Evolutionary conservation across 805 yeast genomes (phyloP).

Genomic region (Ascoidea tarda): DNA sequence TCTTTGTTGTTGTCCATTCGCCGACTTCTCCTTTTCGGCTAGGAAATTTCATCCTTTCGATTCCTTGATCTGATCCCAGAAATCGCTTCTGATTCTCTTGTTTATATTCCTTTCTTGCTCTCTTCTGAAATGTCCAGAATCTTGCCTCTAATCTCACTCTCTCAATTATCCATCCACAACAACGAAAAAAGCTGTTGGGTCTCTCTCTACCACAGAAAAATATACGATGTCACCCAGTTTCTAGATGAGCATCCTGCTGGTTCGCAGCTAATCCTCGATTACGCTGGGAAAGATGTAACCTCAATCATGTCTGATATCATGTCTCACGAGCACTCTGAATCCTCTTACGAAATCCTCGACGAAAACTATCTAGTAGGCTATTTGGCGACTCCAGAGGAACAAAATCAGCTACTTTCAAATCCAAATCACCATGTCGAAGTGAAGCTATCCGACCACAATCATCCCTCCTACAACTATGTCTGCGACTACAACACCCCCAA

Average conservation of each 20-base stretch:
- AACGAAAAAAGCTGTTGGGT: slow-evolving; percentile 59
- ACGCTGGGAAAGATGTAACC: slow-evolving; percentile 38
- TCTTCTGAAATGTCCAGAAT: no score
- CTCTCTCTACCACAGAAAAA: slow-evolving; percentile 61
- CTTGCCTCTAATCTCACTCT: slow-evolving; percentile 47
- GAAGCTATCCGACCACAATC: slow-evolving; percentile 21
- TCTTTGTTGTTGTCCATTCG: no score
- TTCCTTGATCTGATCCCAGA: no score
- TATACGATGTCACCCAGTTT: slow-evolving; percentile 71
- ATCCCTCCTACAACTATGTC: slow-evolving; percentile 14
- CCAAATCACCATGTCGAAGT: slow-evolving; percentile 47
- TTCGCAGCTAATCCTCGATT: slow-evolving; percentile 37
- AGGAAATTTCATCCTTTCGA: no score
- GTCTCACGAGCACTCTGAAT: slow-evolving; percentile 69
- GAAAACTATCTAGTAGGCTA: slow-evolving; percentile 73
- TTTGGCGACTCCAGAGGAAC: slow-evolving; percentile 73
- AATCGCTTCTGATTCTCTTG: no score
- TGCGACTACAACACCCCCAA: slow-evolving; percentile 18
- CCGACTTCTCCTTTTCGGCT: no score
- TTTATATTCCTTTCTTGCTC: no score
- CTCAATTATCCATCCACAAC: slow-evolving; percentile 39
- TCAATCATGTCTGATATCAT: slow-evolving; percentile 35
- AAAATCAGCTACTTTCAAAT: slow-evolving; percentile 49
- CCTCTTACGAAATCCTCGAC: slow-evolving; percentile 76
- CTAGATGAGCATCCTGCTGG: slow-evolving; percentile 67